Evolutionary conservation across 768 basidiomycete genomes (phyloP).

Genomic region (Podaxis sp.): DNA sequence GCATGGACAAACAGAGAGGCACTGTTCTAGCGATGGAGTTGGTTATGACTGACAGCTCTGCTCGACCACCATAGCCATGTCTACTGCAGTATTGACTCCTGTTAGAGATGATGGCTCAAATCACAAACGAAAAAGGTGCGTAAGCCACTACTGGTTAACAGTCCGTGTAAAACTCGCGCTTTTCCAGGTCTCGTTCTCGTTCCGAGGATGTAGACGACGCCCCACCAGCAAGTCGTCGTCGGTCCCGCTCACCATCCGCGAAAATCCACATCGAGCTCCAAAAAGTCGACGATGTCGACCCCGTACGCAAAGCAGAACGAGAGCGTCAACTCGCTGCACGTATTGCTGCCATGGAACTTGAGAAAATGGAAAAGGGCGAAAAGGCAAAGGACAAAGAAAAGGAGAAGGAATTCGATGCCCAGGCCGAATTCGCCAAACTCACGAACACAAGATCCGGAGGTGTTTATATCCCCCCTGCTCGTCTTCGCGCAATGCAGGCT

Average conservation of each 20-base stretch:
- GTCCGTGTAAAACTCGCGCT: not conserved
- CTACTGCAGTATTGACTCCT: slow-evolving; percentile 37
- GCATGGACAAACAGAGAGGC: slow-evolving; percentile 11
- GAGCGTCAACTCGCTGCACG: slow-evolving; percentile 78
- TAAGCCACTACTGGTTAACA: not conserved
- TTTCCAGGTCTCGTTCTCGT: slow-evolving; percentile 49
- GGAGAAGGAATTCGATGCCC: slow-evolving; percentile 60
- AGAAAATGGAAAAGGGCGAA: slow-evolving; percentile 48
- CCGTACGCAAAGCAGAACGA: slow-evolving; percentile 70
- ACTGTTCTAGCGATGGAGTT: not conserved
- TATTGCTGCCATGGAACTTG: slow-evolving; percentile 67
- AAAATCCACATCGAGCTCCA: slow-evolving; percentile 27
- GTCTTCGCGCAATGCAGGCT: slow-evolving; percentile 85
- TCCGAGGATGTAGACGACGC: slow-evolving; percentile 39
- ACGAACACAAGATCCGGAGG: slow-evolving; percentile 83
- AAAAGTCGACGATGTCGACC: slow-evolving; percentile 71
- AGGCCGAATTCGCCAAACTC: slow-evolving; percentile 90
- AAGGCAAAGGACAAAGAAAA: slow-evolving; percentile 32
- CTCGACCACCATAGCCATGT: slow-evolving; percentile 32
- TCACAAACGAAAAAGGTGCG: slow-evolving; percentile 53
- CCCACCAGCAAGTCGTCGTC: slow-evolving; percentile 44
- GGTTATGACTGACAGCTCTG: not conserved
- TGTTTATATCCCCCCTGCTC: slow-evolving; percentile 95
- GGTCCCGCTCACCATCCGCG: slow-evolving; percentile 43
- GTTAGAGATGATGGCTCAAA: slow-evolving; percentile 27